Percentiles rank a stretch among this genome's conserved stretches.
Conservation (phyloP, 1,139 yeast species). For the Geotrichum restrictum region DNA sequence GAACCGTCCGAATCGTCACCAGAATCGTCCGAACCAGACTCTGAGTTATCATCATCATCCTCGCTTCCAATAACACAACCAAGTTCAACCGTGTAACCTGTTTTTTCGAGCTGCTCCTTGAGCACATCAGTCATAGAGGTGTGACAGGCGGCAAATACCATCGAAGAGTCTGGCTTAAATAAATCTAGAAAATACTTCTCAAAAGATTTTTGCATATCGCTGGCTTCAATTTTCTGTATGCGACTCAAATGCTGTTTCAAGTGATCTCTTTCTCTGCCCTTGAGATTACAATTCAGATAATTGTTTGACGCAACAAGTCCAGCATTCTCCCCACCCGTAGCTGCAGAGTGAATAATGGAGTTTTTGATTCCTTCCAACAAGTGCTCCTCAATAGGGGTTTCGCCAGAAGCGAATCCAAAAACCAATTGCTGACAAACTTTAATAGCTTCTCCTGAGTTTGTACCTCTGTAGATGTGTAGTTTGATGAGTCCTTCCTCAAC, state of each 20-base stretch:
- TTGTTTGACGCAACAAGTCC: constrained; percentile 63
- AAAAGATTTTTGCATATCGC: constrained; percentile 55
- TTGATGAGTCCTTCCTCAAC: constrained; percentile 65
- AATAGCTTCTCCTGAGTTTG: constrained; percentile 75
- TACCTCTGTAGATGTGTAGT: constrained; percentile 73
- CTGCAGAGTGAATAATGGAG: constrained; percentile 65
- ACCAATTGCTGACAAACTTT: constrained; percentile 64
- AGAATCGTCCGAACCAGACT: background rate
- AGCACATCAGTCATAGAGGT: constrained; percentile 56
- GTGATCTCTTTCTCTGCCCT: constrained; percentile 66
- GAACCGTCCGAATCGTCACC: background rate
- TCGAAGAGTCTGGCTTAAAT: constrained; percentile 54
- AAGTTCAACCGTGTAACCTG: constrained; percentile 59
- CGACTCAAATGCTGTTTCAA: constrained; percentile 40
- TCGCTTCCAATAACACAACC: constrained; percentile 13
- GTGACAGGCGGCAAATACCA: constrained; percentile 70
- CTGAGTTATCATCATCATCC: constrained; percentile 2
- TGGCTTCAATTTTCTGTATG: constrained; percentile 45
- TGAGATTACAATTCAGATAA: constrained; percentile 61
- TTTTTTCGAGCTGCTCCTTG: constrained; percentile 45
- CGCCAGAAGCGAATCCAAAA: constrained; percentile 55
- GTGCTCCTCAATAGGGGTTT: constrained; percentile 50
- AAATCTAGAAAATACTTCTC: constrained; percentile 49
- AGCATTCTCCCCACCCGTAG: constrained; percentile 54
- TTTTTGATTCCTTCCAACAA: constrained; percentile 71